Evolutionary conservation across 805 yeast species (phyloP).

Genomic region (Wickerhamiella galacta): DNA sequence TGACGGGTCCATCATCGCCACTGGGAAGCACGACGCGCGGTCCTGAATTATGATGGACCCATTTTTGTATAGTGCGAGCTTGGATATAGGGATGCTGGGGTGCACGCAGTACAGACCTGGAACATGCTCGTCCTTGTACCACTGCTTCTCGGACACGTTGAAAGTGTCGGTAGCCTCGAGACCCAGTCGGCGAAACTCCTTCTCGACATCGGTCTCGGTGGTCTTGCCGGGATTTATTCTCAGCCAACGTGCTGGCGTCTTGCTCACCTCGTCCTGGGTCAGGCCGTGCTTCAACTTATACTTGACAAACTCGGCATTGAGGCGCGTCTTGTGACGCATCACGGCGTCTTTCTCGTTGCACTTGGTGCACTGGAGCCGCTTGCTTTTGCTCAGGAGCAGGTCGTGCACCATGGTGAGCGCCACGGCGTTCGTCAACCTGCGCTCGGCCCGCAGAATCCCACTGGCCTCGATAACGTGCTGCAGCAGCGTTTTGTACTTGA

Average conservation of each 20-base stretch:
- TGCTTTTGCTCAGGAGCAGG: conserved; percentile 52
- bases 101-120: conserved; percentile 70
- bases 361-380: conserved; percentile 78
- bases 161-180: conserved; percentile 33
- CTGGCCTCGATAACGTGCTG: conserved; percentile 47
- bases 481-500: conserved; percentile 53
- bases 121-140: conserved; percentile 53
- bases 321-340: conserved; percentile 58
- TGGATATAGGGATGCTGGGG: conserved; percentile 54
- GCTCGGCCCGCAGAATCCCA: conserved; percentile 38
- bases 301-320: conserved; percentile 67
- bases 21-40: conserved; percentile 94
- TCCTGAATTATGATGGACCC: conserved; percentile 88
- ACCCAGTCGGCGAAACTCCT: conserved; percentile 25
- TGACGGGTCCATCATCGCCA: conserved; percentile 51
- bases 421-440: conserved; percentile 33
- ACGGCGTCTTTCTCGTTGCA: conserved; percentile 72
- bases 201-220: conserved; percentile 20
- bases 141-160: conserved; percentile 13
- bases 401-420: conserved; percentile 66
- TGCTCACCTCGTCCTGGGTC: conserved; percentile 5
- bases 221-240: conserved; percentile 44
- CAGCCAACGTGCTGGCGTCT: conserved; percentile 32
- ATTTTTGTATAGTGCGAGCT: conserved; percentile 46
- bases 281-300: conserved; percentile 47